Base-by-base conservation (phyloP, 2,329 filamentous ascomycete species). In the Elsinoe australis region DNA sequence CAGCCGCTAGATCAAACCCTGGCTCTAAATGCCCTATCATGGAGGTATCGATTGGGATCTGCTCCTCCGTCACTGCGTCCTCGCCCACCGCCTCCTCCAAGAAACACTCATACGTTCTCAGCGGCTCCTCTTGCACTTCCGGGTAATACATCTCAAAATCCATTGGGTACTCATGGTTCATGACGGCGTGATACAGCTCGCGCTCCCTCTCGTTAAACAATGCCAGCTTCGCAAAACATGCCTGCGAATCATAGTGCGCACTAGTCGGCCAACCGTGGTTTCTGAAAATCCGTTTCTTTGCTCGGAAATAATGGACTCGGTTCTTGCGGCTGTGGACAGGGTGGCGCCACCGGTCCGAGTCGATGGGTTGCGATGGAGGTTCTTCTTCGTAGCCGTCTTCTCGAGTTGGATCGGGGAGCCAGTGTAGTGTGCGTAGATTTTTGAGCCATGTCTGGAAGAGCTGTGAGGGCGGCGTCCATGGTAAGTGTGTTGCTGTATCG, bases 391-490 rank as follows among this genome's bases (percentile, higher is more conserved):
- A 36, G 4, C 9, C 3, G 14, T 38, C 35, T 10, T 38, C 15
- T 17, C 5, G 21, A 5, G 35, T 38, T n/a, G 35, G 35, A 24
- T 38, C 35, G 9, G 49, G 49, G 5, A 51, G 36, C 49, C 49
- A 49, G 2, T 41, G 24, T 4, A 51, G 31, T 1, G 21, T 17
- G 2, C 33, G 5, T 17, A 42, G 14, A 2, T 39, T 51, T 12
- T 6, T 1, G 2, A 49, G 36, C 49, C 36, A 51, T 4, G 19
- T 18, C 1, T 21, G 8, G 10, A 51, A 18, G 5, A 31, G 28
- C 19, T 7, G 17, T 8, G 7, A 6, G 19, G n/a, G 34, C 34
- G 5, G 42, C 26, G 3, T 36, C 21, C 9, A 48, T n/a, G 19
- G 4, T 41, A 15, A 6, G 24, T 10, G n/a, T 48, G 36, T 5